Evolutionary conservation across 495 filamentous ascomycete species (phyloP).

Genomic region (Neurospora intermedia): DNA sequence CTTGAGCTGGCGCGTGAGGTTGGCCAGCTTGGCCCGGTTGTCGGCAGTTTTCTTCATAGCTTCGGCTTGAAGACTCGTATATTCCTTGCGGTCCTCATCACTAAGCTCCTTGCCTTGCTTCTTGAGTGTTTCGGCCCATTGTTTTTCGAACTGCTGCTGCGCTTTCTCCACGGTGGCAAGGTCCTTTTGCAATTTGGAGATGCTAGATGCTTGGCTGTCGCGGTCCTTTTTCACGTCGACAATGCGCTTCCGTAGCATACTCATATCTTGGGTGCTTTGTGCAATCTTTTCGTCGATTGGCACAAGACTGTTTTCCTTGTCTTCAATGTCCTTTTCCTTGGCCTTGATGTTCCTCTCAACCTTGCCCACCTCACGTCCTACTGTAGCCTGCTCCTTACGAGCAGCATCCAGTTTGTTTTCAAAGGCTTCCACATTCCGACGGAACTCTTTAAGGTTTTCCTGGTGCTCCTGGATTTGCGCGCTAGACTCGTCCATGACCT

Average conservation of each 20-base stretch:
- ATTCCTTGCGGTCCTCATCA: conserved; percentile 80
- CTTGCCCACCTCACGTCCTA: conserved; percentile 68
- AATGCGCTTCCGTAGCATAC: conserved; percentile 54
- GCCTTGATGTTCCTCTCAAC: conserved; percentile 70
- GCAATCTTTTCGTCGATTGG: conserved; percentile 88
- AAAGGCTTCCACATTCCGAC: conserved; percentile 76
- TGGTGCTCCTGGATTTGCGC: conserved; percentile 89
- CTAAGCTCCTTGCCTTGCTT: conserved; percentile 78
- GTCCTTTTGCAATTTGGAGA: conserved; percentile 67
- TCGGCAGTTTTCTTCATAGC: conserved; percentile 74
- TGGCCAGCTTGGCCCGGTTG: conserved; percentile 75
- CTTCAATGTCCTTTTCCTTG: conserved; percentile 83
- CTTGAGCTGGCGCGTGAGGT: conserved; percentile 71
- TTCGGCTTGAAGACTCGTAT: conserved; percentile 74
- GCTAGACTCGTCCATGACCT: conserved; percentile 81
- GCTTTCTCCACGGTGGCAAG: conserved; percentile 79
- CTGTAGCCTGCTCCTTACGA: conserved; percentile 72
- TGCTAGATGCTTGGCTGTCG: conserved; percentile 51
- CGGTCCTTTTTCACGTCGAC: conserved; percentile 64
- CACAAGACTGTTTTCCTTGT: conserved; percentile 71
- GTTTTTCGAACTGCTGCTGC: conserved; percentile 75
- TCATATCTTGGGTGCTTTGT: conserved; percentile 62
- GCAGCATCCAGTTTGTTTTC: conserved; percentile 74
- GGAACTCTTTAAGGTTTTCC: conserved; percentile 89
- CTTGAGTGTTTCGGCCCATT: conserved; percentile 72